Evolutionary conservation across 23 red algal genomes (phyloP), one percentile per base, ranked within the genome.

Genomic region (Agarophyton chilense): DNA sequence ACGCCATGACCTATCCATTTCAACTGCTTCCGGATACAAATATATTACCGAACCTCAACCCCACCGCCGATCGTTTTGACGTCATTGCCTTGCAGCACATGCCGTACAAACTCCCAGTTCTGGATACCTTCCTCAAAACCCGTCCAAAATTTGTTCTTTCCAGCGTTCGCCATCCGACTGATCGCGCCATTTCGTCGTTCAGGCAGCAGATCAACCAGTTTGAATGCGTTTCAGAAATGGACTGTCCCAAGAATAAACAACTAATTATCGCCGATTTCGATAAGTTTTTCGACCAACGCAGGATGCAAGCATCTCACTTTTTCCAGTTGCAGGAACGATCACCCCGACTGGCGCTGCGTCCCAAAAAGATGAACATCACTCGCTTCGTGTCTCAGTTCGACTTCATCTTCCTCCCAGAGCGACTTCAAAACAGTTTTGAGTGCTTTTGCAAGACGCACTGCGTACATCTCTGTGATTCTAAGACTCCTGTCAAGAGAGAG

Each of bases 111-210:
- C 38, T 70, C 33, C 32, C 36, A 42, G 2, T 70, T 42, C 34
- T 70, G 64, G 64, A 70, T 26, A 70, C 64, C 19, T 70, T 70
- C 40, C 64, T 70, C 34, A 70, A 36, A 19, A 33, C 1, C 34
- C 64, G 64, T 17, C 64, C 64, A 0, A 70, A 70, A 18, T 4
- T 70, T 1, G 38, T 70, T 19, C 64, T 70, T 9, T 40, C 64
- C 19, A 70, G 64, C 64, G 19, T 70, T 40, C 64, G 64, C 40
- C 64, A 70, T 33, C 64, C 64, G 1, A 70, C 64, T 4, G 64
- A 70, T 70, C 64, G 64, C 18, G 64, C 64, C 64, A 33, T 70
- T 18, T 70, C 64, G 1, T 70, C 32, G 64, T 70, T 70, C 64
- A 6, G 64, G 1, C 64, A 70, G 14, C 64, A n/a, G n/a, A n/a